Evolutionary conservation across 805 yeast species (phyloP).

Genomic region (Candida arabinofermentans): DNA sequence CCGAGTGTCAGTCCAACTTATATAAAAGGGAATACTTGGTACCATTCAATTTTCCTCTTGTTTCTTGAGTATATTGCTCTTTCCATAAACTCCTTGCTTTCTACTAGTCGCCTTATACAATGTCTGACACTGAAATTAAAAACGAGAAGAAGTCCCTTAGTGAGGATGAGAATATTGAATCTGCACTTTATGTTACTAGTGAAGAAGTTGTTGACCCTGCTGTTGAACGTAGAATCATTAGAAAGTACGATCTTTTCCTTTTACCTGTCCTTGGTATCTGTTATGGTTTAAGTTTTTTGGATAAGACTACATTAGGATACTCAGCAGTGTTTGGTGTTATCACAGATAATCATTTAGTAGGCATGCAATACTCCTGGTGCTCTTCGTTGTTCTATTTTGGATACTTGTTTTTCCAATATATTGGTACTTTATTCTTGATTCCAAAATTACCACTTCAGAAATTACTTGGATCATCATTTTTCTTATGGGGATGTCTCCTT

Average conservation of each 20-base stretch:
- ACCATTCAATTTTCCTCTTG: no score
- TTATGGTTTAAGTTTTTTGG: constrained; percentile 53
- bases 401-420: constrained; percentile 50
- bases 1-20: no score
- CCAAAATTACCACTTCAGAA: constrained; percentile 57
- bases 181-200: background rate
- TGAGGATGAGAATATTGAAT: constrained; percentile 2
- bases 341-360: constrained; percentile 43
- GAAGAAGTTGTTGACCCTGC: constrained; percentile 9
- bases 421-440: constrained; percentile 41
- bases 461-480: constrained; percentile 40
- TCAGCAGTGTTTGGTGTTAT: constrained; percentile 55
- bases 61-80: background rate
- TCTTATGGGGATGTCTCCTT: constrained; percentile 58
- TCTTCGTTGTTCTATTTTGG: constrained; percentile 44
- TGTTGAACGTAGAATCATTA: constrained; percentile 7
- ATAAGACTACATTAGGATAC: constrained; percentile 47
- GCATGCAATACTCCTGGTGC: constrained; percentile 31
- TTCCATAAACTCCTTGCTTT: background rate
- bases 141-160: constrained; percentile 1
- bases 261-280: constrained; percentile 45
- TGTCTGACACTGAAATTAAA: constrained; percentile 6
- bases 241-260: constrained; percentile 45
- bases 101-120: background rate
- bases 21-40: no score